Base-by-base conservation (phyloP, 129 eudicot genomes). In the Kitagawia praeruptora region DNA sequence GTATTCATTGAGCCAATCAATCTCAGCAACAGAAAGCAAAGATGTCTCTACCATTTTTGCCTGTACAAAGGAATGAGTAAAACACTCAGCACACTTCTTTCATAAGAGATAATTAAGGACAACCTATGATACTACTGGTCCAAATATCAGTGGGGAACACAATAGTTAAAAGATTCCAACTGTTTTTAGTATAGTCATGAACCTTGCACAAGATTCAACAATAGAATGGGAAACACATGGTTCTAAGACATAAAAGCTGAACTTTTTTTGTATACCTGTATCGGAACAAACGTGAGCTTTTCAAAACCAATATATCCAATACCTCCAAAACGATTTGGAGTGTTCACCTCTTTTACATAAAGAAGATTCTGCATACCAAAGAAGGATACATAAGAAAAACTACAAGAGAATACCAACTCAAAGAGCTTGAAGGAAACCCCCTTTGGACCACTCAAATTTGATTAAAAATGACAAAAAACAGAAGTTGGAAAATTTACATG, bases 211-310 rank as follows among this genome's bases (percentile, higher is more conserved):
- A 34, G 39, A 66, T 66, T 28, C 72, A 28, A 34, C 47, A 39
- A 38, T 42, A 25, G 13, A 44, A 21, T n/a, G 38, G 8, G 31
- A 47, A n/a, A 74, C 8, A 74, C 34, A n/a, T 74, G 40, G 37
- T 28, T 45, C 61, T 47, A 74, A 27, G 23, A 74, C n/a, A 45
- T 4, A 1, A 45, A 74, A 74, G 0, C 19, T n/a, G 13, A 14
- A 25, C 34, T n/a, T 11, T 74, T 21, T 15, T 44, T n/a, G 19
- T 77, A 80, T 79, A 95, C 98, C 98, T 95, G 98, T 79, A 92
- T 89, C 38, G 99, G 99, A 37, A 92, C 96, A 90, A 86, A 95
- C 37, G 99, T 95, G 58, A 95, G 94, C 89, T 90, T 92, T 85
- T 90, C 96, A 67, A 95, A 95, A 70, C 97, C 99, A 81, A 95